A percentile compares a stretch with the other conserved stretches of the same genome.
Conservation (phyloP, 805 yeast species). For the Myxozyma lipomycoides region DNA sequence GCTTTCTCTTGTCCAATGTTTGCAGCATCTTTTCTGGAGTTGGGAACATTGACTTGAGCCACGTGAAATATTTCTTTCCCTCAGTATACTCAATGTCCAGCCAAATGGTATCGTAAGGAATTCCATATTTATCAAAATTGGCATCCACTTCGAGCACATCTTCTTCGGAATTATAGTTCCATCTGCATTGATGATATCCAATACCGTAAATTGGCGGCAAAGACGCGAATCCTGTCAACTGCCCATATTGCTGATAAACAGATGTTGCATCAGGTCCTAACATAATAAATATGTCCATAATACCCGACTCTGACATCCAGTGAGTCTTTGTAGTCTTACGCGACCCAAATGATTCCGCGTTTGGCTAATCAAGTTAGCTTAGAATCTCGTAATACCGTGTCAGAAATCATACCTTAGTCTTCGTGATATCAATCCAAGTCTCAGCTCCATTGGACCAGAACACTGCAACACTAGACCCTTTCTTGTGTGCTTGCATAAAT, state of each 20-base stretch:
- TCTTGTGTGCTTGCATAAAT: slow-evolving; percentile 65
- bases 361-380: slow-evolving; percentile 1
- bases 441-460: slow-evolving; percentile 95
- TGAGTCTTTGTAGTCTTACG: slow-evolving; percentile 51
- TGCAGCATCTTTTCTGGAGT: slow-evolving; percentile 66
- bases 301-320: slow-evolving; percentile 92
- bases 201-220: slow-evolving; percentile 75
- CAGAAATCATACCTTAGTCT: slow-evolving; percentile 14
- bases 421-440: slow-evolving; percentile 72
- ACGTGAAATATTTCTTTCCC: slow-evolving; percentile 81
- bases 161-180: slow-evolving; percentile 89
- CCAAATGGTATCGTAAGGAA: slow-evolving; percentile 94
- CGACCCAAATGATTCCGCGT: slow-evolving; percentile 19
- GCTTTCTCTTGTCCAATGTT: slow-evolving; percentile 62
- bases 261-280: slow-evolving; percentile 55
- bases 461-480: slow-evolving; percentile 60
- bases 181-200: slow-evolving; percentile 94
- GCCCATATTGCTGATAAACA: slow-evolving; percentile 59
- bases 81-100: slow-evolving; percentile 91
- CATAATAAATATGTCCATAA: slow-evolving; percentile 67
- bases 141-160: slow-evolving; percentile 73
- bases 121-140: slow-evolving; percentile 64
- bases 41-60: slow-evolving; percentile 74
- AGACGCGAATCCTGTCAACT: slow-evolving; percentile 65
- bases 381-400: not conserved